phyloP scores from a whole-genome alignment of 2,329 filamentous ascomycete genomes.

The Botryotinia calthae region DNA sequence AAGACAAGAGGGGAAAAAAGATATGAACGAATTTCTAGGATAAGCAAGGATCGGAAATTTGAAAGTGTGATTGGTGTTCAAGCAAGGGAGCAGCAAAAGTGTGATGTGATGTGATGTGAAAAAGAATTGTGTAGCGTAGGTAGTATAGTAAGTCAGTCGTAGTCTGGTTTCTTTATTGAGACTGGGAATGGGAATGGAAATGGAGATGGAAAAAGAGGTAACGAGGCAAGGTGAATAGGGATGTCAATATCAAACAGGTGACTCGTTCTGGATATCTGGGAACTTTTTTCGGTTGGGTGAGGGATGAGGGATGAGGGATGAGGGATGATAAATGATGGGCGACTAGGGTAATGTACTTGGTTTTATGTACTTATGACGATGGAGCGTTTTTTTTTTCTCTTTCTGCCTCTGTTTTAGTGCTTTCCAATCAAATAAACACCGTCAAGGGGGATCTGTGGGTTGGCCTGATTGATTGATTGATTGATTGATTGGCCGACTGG shows the following conservation, averaged over 20 bases:
- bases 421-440: neutral
- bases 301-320: neutral
- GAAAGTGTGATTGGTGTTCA: neutral
- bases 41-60: constrained; percentile 6
- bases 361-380: neutral
- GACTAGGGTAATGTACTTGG: neutral
- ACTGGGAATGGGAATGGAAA: too few species aligned
- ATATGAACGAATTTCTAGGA: neutral
- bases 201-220: too few species aligned
- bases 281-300: neutral
- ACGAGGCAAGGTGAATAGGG: neutral
- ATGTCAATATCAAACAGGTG: neutral
- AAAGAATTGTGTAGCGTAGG: neutral
- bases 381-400: neutral
- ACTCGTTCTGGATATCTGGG: neutral
- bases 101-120: neutral
- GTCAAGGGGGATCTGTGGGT: neutral
- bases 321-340: neutral
- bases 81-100: neutral
- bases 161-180: too few species aligned
- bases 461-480: neutral
- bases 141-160: neutral
- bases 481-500: too few species aligned
- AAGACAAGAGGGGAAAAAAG: neutral
- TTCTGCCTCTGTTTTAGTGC: neutral